Evolutionary conservation across 1,284 basidiomycete species (phyloP), one percentile per base, ranked within the genome.

Genomic region (Trametes pubescens): DNA sequence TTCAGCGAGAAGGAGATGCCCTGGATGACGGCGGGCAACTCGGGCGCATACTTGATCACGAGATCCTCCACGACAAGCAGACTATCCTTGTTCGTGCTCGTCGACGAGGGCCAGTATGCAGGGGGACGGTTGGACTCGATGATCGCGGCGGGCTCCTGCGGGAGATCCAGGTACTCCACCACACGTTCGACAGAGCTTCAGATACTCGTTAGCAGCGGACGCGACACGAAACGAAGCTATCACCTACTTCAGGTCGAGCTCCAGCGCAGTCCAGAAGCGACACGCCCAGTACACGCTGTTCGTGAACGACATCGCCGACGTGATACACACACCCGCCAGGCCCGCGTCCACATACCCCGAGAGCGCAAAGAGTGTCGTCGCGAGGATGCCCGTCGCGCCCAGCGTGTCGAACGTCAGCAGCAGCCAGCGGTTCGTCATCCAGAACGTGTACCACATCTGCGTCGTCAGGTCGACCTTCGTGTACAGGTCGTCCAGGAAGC

Each of bases 101-200:
- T 67, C 2, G 74, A 71, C 0, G 92, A 92, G 0, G 94, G 94
- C 94, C 94, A 96, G 72, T 94, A 93, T 0, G 94, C 93, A 0
- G 93, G 93, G 1, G 88, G 88, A 5, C 89, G 84, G 55, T 82
- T 82, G 0, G 82, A 82, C 61, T 90, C 86, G 54, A 94, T 89
- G 61, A 90, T 72, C 0, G 88, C 81, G 1, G 94, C 88, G 4
- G 94, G 88, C 74, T 96, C 95, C 72, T 93, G 91, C 0, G 93
- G 92, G n/a, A 96, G 81, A 57, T 92, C 85, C 21, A 96, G 85
- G 73, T 96, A 97, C 79, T 97, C 95, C 4, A 93, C 86, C 8
- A 96, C 84, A 62, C 95, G 90, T 76, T 98, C 96, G 7, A 97
- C 91, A 8, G 87, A 87, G 76, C 93, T 92, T 71, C 13, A 54